Evolutionary conservation across 352 stramenopile species (phyloP), one percentile per base, ranked within the genome.

Genomic region (Globisporangium megalacanthum): DNA sequence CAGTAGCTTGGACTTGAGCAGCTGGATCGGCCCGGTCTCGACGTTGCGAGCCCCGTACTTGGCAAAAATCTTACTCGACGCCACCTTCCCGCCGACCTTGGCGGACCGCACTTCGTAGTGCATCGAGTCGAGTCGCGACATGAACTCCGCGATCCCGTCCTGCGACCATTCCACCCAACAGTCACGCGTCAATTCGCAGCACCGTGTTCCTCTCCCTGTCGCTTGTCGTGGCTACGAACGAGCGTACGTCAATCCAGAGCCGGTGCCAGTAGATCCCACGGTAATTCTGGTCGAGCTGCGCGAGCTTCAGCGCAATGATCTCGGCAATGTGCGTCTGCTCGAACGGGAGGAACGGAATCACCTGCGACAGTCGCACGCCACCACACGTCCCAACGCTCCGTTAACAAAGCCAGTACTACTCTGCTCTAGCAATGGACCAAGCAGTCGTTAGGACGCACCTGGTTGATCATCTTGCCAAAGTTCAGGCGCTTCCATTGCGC

Each of bases 401-500:
- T 29, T 29, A 4, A 4, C 25, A 29, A 29, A 29, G 25, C 25
- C 25, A 29, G 25, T 29, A 29, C 25, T 29, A 29, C 25, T 29
- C 25, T 29, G 4, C 25, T 4, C 1, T 29, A 29, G 25, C 25
- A 29, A 29, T 29, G 25, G 25, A 29, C 25, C 25, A 29, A 4
- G 4, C 25, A 4, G 25, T 29, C 25, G 2, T 1, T 6, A 5
- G 8, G 15, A 19, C 58, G 48, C 60, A 92, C 81, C 68, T 89
- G 73, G 62, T 93, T 75, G 45, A 96, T 88, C 75, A 95, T 89
- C 64, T 96, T 96, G 44, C 82, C 86, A 69, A 96, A 96, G 33
- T 89, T 78, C 14, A 96, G 72, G 11, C 87, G 71, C 54, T 92
- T 83, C 88, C 88, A 96, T 56, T 96, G 86, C 4, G 77, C 70